Conservation (phyloP, 2,329 filamentous ascomycete species). For the Epichloe sp. region DNA sequence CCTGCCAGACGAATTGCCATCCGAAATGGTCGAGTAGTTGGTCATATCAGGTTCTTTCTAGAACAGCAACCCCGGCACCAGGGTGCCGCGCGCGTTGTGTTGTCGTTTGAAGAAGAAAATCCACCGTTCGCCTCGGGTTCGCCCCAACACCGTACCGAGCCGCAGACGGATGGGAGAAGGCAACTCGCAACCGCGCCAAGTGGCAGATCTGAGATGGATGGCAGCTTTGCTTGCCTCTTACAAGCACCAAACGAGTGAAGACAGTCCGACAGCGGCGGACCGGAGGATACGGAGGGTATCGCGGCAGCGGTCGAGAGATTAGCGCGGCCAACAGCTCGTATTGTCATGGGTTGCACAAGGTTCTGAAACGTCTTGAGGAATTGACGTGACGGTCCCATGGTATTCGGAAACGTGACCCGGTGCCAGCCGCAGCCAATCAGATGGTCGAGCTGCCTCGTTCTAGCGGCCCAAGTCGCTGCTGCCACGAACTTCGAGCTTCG, state of each 20-base stretch:
- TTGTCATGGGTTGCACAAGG: not conserved
- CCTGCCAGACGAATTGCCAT: conserved; percentile 28
- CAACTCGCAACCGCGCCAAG: not conserved
- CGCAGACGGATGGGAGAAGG: not conserved
- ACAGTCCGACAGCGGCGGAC: not conserved
- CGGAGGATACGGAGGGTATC: not conserved
- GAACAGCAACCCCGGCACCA: conserved; percentile 2
- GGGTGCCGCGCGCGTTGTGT: conserved; percentile 2
- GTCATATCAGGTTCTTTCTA: conserved; percentile 30
- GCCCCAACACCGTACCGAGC: not conserved
- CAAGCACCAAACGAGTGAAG: not conserved
- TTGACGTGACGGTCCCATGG: too few relatives aligned
- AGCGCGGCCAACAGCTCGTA: not conserved
- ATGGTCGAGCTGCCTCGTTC: not conserved
- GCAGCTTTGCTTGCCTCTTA: not conserved
- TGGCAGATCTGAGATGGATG: not conserved
- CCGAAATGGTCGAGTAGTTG: conserved; percentile 39
- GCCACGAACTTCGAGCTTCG: too few relatives aligned
- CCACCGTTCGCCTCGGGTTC: too few relatives aligned
- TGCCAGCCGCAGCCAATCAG: conserved; percentile 3
- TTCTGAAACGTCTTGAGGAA: not conserved
- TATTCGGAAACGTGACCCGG: not conserved
- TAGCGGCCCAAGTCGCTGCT: not conserved
- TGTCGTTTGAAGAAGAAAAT: not conserved
- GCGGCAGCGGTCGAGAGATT: not conserved